Percentiles rank a stretch among this genome's conserved stretches.
These are phyloP conservation scores for Ogataea hybrid DNA, from an alignment of 1,139 yeast genomes.

Conservation along the genomic window DNA sequence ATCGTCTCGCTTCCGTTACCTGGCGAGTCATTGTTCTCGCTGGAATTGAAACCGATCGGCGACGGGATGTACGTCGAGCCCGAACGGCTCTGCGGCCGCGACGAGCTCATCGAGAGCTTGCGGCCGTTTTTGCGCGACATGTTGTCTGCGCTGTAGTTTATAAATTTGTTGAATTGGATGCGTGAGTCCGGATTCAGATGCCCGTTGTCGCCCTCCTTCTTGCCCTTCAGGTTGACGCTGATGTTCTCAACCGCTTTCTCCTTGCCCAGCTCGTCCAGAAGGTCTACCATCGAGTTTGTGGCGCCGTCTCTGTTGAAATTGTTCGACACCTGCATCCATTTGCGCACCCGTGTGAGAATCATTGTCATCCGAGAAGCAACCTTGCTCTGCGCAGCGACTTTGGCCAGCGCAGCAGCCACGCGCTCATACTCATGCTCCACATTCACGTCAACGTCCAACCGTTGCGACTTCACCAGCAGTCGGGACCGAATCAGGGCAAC, in stretches of 20 bases:
- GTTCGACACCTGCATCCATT: conserved; percentile 47
- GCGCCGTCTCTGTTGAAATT: conserved; percentile 36
- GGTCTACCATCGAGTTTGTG: conserved; percentile 39
- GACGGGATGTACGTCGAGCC: conserved; percentile 17
- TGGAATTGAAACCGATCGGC: conserved; percentile 20
- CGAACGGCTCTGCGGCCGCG: conserved; percentile 3
- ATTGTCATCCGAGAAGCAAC: conserved; percentile 44
- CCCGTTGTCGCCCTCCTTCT: conserved; percentile 24
- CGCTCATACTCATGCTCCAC: conserved; percentile 39
- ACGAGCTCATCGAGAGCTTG: not conserved
- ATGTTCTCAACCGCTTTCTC: conserved; percentile 47
- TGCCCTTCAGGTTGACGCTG: conserved; percentile 31
- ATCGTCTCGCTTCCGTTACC: not conserved
- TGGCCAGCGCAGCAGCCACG: conserved; percentile 28
- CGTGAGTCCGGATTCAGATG: conserved; percentile 24
- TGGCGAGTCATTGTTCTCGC: conserved; percentile 1
- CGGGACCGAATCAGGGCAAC: conserved; percentile 46
- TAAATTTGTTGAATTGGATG: conserved; percentile 27
- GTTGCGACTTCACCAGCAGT: conserved; percentile 41
- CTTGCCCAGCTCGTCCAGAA: conserved; percentile 44
- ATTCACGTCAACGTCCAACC: conserved; percentile 35
- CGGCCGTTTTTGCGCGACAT: conserved; percentile 8
- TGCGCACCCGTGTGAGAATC: conserved; percentile 43
- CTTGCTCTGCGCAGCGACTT: conserved; percentile 34
- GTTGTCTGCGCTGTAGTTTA: conserved; percentile 24